Evolutionary conservation across 148 eudicot species (phyloP).

Genomic region (Polygonum aviculare): DNA sequence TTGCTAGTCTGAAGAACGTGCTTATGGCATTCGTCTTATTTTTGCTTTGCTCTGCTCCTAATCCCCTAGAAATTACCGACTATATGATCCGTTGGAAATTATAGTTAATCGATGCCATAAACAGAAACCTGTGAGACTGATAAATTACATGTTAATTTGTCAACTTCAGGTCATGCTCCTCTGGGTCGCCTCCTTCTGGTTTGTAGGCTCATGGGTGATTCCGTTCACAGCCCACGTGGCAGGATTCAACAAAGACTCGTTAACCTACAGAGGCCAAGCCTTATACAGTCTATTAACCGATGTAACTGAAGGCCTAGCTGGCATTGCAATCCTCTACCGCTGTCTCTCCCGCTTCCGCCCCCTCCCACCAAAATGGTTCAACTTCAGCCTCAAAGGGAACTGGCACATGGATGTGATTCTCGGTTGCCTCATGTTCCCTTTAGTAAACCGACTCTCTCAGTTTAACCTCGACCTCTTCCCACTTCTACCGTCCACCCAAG

Average conservation of each 20-base stretch:
- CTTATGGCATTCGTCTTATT: neutral
- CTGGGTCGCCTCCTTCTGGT: constrained; percentile 73
- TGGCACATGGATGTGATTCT: constrained; percentile 68
- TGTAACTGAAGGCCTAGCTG: constrained; percentile 68
- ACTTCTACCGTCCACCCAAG: constrained; percentile 55
- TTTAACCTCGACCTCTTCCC: constrained; percentile 66
- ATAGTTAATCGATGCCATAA: neutral
- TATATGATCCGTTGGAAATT: neutral
- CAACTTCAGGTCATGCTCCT: constrained; percentile 59
- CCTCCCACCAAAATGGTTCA: constrained; percentile 73
- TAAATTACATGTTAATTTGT: neutral
- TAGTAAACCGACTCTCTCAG: constrained; percentile 71
- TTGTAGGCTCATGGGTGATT: constrained; percentile 79
- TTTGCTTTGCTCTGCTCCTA: neutral
- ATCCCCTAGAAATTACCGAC: neutral
- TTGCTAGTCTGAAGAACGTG: neutral
- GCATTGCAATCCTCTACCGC: constrained; percentile 56
- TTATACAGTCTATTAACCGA: constrained; percentile 75
- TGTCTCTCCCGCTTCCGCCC: constrained; percentile 70
- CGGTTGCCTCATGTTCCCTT: constrained; percentile 83
- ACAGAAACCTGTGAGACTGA: neutral
- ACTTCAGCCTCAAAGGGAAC: constrained; percentile 56
- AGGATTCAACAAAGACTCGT: constrained; percentile 65
- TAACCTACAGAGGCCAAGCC: constrained; percentile 76
- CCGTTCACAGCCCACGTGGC: constrained; percentile 65